Conservation (phyloP, 345 rosid genomes). For the Lumnitzera racemosa region DNA sequence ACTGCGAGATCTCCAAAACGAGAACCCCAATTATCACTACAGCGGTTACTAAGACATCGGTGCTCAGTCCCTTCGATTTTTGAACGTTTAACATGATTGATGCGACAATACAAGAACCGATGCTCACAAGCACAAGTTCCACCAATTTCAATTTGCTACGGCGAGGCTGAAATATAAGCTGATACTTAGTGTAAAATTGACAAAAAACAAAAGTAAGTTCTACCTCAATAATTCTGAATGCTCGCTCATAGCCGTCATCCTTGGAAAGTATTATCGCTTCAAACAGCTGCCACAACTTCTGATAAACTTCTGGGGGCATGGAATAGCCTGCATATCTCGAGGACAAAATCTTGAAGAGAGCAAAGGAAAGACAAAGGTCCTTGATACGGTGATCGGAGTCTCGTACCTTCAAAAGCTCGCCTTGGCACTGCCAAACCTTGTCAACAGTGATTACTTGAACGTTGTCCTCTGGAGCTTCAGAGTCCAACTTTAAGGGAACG, state of each 20-base stretch:
- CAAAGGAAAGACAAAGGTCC: no score
- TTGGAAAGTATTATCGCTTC: background rate
- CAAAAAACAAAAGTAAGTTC: conserved; percentile 2
- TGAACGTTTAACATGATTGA: no score
- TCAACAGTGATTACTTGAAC: no score
- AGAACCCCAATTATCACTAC: background rate
- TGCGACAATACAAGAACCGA: background rate
- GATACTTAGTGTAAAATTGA: background rate
- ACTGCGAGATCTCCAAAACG: background rate
- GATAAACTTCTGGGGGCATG: no score
- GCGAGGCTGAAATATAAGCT: background rate
- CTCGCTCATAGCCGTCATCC: background rate
- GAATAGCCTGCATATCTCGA: no score
- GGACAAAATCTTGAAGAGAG: no score
- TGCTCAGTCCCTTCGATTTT: no score
- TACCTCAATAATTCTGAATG: background rate
- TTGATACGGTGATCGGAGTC: no score
- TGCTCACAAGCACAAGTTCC: background rate
- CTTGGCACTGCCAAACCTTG: no score
- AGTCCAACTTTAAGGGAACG: no score
- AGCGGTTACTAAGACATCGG: background rate
- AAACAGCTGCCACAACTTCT: background rate
- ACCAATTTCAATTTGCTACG: background rate
- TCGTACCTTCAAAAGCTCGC: no score
- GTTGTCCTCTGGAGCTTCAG: no score